Evolutionary conservation across 306 rosid genomes (phyloP).

Genomic region (Cucurbita maxima): DNA sequence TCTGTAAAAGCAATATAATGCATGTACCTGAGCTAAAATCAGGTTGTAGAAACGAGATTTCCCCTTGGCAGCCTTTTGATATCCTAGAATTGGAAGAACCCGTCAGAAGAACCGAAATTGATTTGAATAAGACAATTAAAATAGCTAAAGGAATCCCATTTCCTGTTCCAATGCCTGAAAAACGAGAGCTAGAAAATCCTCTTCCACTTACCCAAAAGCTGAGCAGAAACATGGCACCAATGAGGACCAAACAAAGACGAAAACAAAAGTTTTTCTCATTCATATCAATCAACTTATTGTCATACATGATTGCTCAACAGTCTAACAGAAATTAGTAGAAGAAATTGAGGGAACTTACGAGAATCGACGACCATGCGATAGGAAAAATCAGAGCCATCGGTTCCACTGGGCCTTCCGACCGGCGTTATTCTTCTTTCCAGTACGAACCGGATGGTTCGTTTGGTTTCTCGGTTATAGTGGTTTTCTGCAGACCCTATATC

Average conservation of each 20-base stretch:
- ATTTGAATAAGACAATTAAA: background rate
- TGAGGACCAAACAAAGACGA: too few relatives aligned
- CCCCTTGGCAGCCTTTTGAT: conserved; percentile 71
- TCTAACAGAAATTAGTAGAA: background rate
- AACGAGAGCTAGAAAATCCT: background rate
- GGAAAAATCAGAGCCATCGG: conserved; percentile 75
- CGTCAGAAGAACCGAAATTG: background rate
- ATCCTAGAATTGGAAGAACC: conserved; percentile 29
- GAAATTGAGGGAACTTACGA: conserved; percentile 31
- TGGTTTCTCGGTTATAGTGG: too few relatives aligned
- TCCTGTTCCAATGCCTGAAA: background rate
- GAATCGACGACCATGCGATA: conserved; percentile 90
- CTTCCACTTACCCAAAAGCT: too few relatives aligned
- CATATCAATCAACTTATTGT: too few relatives aligned
- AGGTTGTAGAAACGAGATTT: conserved; percentile 35
- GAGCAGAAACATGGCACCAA: too few relatives aligned
- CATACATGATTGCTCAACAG: too few relatives aligned
- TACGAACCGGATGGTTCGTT: too few relatives aligned
- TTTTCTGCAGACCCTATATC: too few relatives aligned
- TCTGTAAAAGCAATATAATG: background rate
- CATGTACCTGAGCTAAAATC: conserved; percentile 38
- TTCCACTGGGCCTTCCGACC: conserved; percentile 65
- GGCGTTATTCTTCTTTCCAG: background rate
- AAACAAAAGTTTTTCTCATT: too few relatives aligned
- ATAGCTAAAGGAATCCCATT: background rate